phyloP scores from a whole-genome alignment of 805 yeast species.

The Torulaspora gathmanii region DNA sequence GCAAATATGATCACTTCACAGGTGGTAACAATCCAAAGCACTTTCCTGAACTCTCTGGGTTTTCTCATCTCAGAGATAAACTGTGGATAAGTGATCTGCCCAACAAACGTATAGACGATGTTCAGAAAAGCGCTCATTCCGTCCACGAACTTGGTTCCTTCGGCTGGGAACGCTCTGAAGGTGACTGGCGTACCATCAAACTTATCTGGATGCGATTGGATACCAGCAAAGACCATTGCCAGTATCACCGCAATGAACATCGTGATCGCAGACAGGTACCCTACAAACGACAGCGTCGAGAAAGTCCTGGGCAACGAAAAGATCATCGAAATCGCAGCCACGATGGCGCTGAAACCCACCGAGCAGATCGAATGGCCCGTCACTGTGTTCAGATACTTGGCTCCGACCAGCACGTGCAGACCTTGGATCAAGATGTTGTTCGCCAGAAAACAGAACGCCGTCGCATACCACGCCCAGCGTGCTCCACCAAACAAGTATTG shows the following conservation, averaged over 20 bases:
- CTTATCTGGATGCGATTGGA: slow-evolving; percentile 46
- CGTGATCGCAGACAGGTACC: slow-evolving; percentile 50
- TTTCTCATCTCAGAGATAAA: slow-evolving; percentile 56
- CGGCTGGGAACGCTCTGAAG: slow-evolving; percentile 46
- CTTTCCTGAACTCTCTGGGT: slow-evolving; percentile 56
- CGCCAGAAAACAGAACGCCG: slow-evolving; percentile 49
- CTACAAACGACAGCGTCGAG: slow-evolving; percentile 47
- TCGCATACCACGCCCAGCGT: slow-evolving; percentile 51
- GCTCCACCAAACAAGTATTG: slow-evolving; percentile 50
- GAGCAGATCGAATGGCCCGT: slow-evolving; percentile 48
- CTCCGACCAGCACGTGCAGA: slow-evolving; percentile 55
- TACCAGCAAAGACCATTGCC: slow-evolving; percentile 50
- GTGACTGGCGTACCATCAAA: slow-evolving; percentile 40
- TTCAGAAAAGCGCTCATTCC: slow-evolving; percentile 55
- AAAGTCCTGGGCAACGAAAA: slow-evolving; percentile 56
- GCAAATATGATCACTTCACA: slow-evolving; percentile 48
- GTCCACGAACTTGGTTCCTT: slow-evolving; percentile 49
- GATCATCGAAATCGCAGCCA: slow-evolving; percentile 46
- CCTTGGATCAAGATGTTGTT: slow-evolving; percentile 57
- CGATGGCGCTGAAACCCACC: slow-evolving; percentile 48
- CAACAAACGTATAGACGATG: slow-evolving; percentile 59
- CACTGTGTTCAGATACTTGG: slow-evolving; percentile 54
- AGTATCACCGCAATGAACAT: slow-evolving; percentile 54
- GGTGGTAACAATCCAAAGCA: slow-evolving; percentile 47
- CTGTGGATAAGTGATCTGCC: slow-evolving; percentile 60